Percentiles rank a stretch among this genome's conserved stretches.
Evolutionary conservation across 805 yeast species (phyloP).

Genomic region (Ogataea zsoltii): DNA sequence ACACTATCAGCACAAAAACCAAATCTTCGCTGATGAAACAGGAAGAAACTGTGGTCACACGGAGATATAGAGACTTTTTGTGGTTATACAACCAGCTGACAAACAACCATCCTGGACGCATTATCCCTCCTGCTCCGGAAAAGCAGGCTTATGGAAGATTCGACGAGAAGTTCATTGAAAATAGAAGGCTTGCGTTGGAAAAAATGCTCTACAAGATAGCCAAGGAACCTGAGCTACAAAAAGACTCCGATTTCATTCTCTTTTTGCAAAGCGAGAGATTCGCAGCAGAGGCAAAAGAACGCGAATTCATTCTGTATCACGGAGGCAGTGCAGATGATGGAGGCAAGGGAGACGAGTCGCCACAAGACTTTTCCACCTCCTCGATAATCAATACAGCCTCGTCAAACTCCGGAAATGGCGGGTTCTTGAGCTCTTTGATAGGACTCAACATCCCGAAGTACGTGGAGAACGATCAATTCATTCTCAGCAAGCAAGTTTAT

Average conservation of each 20-base stretch:
- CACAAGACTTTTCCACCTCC: conserved; percentile 28
- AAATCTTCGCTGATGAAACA: conserved; percentile 39
- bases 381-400: conserved; percentile 28
- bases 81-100: conserved; percentile 92
- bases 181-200: conserved; percentile 80
- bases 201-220: conserved; percentile 80
- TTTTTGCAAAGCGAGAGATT: conserved; percentile 79
- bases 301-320: conserved; percentile 49
- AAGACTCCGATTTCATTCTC: conserved; percentile 74
- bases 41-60: conserved; percentile 58
- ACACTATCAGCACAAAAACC: conserved; percentile 68
- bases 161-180: conserved; percentile 86
- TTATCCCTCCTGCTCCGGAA: conserved; percentile 95
- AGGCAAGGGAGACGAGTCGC: conserved; percentile 17
- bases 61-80: conserved; percentile 89
- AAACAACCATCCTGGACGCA: conserved; percentile 82
- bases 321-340: conserved; percentile 33
- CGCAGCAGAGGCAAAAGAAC: conserved; percentile 62
- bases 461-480: conserved; percentile 77
- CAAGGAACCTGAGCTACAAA: conserved; percentile 52
- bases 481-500: conserved; percentile 65
- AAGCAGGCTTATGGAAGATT: conserved; percentile 93
- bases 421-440: conserved; percentile 69
- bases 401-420: conserved; percentile 37
- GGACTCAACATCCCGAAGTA: conserved; percentile 63